These are phyloP conservation scores for Phytophthora pseudosyringae DNA, from an alignment of 352 stramenopile genomes.

Conservation along the genomic window DNA sequence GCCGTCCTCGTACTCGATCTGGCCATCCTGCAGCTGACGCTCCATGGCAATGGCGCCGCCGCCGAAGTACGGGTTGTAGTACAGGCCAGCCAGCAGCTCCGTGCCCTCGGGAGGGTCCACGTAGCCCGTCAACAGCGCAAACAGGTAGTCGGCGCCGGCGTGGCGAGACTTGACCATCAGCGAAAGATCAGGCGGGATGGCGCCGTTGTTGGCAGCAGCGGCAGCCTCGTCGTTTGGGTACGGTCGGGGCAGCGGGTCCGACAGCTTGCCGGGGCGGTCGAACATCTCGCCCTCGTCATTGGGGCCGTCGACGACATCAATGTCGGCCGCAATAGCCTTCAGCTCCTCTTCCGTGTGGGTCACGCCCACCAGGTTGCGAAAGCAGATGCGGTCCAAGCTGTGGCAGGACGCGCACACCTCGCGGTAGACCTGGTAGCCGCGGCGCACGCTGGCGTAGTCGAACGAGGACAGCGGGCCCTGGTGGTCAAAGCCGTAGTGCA, in stretches of 20 bases:
- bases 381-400: conserved; percentile 96
- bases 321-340: conserved; percentile 92
- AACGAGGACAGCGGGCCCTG: conserved; percentile 86
- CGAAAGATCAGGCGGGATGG: conserved; percentile 97
- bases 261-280: conserved; percentile 97
- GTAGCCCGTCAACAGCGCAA: conserved; percentile 98
- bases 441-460: conserved; percentile 94
- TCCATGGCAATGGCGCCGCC: conserved; percentile 99
- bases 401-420: conserved; percentile 99
- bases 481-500: conserved; percentile 92
- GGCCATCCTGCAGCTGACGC: conserved; percentile 96
- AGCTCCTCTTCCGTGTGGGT: conserved; percentile 95
- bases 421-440: conserved; percentile 99
- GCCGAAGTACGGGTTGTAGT: conserved; percentile 99
- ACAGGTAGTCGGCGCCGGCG: conserved; percentile 97
- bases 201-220: conserved; percentile 97
- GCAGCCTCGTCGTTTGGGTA: conserved; percentile 98
- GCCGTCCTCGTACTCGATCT: conserved; percentile 98
- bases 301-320: conserved; percentile 97
- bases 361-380: conserved; percentile 98
- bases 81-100: conserved; percentile 86
- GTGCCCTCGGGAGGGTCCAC: conserved; percentile 93
- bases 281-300: conserved; percentile 99
- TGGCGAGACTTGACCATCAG: conserved; percentile 98
- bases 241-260: conserved; percentile 94